phyloP scores from a whole-genome alignment of 345 rosid genomes.

The Pistacia integerrima region DNA sequence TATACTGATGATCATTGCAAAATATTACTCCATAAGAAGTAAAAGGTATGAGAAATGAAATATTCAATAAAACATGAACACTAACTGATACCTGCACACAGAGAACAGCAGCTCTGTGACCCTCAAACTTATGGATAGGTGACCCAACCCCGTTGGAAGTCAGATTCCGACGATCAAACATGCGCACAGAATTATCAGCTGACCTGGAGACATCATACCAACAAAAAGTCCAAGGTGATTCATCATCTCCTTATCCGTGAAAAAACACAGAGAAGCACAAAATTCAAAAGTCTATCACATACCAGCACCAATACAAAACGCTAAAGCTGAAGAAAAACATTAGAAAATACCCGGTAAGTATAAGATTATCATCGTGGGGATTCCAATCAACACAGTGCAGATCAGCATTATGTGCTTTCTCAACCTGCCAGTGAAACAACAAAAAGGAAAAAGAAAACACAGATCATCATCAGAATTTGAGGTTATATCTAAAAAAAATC shows the following conservation, averaged over 20 bases:
- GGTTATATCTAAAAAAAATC: not conserved
- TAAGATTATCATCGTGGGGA: constrained; percentile 83
- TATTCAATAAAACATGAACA: not conserved
- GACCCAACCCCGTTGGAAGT: constrained; percentile 75
- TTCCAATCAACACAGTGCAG: constrained; percentile 99
- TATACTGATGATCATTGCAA: not conserved
- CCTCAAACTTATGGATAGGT: constrained; percentile 81
- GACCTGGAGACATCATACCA: constrained; percentile 54
- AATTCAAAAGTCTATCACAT: not conserved
- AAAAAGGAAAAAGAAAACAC: constrained; percentile 6
- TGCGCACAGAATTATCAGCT: constrained; percentile 86
- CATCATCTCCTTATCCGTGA: constrained; percentile 11
- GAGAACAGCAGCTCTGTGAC: constrained; percentile 88
- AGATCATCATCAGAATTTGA: not conserved
- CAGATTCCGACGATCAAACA: constrained; percentile 92
- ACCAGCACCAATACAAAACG: not conserved
- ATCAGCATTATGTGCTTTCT: constrained; percentile 93
- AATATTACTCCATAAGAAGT: not conserved
- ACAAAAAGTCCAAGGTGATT: constrained; percentile 4
- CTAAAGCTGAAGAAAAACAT: constrained; percentile 11
- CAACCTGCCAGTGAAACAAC: constrained; percentile 57
- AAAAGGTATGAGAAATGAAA: not conserved
- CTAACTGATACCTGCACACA: constrained; percentile 75
- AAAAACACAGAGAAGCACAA: not conserved
- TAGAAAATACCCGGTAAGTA: constrained; percentile 79